Percentiles rank a stretch among this genome's conserved stretches.
phyloP scores from a whole-genome alignment of 768 basidiomycete species.

The Calocera viscosa region DNA sequence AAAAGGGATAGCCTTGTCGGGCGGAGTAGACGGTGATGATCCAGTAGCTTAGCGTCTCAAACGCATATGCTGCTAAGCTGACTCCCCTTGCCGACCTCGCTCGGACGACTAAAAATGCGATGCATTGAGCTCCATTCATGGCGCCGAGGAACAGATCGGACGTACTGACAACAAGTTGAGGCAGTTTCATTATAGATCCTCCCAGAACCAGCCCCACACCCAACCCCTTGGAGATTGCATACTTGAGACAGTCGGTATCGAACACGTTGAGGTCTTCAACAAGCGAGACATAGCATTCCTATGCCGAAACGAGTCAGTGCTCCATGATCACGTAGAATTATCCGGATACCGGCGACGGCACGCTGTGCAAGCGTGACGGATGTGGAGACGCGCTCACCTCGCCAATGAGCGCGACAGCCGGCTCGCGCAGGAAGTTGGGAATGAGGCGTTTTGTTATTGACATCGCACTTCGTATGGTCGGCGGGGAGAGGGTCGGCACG shows the following conservation, averaged over 20 bases:
- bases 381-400: slow-evolving; percentile 37
- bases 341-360: not conserved
- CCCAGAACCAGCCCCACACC: slow-evolving; percentile 87
- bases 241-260: slow-evolving; percentile 78
- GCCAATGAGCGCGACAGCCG: slow-evolving; percentile 71
- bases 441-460: slow-evolving; percentile 4
- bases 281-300: slow-evolving; percentile 86
- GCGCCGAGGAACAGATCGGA: slow-evolving; percentile 14
- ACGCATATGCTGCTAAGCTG: slow-evolving; percentile 70
- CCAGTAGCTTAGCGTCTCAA: slow-evolving; percentile 83
- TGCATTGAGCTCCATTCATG: slow-evolving; percentile 7
- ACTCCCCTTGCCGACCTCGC: slow-evolving; percentile 75
- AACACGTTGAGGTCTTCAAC: slow-evolving; percentile 70
- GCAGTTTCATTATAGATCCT: slow-evolving; percentile 91
- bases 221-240: slow-evolving; percentile 80
- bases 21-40: slow-evolving; percentile 82
- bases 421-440: slow-evolving; percentile 50
- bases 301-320: not conserved
- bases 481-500: not conserved
- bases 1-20: slow-evolving; percentile 80
- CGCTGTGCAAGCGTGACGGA: not conserved
- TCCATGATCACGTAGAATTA: slow-evolving; percentile 6
- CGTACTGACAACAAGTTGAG: slow-evolving; percentile 78
- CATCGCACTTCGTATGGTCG: not conserved
- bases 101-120: slow-evolving; percentile 41